A percentile compares a stretch with the other conserved stretches of the same genome.
Evolutionary conservation across 495 filamentous ascomycete genomes (phyloP).

Genomic region (Podospora tetraspora): DNA sequence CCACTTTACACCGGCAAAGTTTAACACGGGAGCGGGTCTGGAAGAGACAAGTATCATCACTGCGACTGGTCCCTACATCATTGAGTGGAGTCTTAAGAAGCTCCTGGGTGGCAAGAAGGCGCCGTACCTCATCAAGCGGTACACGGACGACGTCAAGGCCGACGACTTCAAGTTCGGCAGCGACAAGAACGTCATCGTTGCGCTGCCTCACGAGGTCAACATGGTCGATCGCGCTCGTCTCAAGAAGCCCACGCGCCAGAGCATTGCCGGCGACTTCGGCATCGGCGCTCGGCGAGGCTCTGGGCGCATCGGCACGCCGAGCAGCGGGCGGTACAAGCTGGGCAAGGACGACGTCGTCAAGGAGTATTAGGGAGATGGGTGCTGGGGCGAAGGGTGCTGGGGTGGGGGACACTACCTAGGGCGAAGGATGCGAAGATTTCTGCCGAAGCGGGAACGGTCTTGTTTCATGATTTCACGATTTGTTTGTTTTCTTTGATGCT

Average conservation of each 20-base stretch:
- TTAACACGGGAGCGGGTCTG: slow-evolving; percentile 81
- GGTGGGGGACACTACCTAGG: too few species aligned
- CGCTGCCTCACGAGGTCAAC: slow-evolving; percentile 93
- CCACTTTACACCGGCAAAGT: slow-evolving; percentile 83
- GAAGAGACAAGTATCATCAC: slow-evolving; percentile 90
- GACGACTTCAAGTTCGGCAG: slow-evolving; percentile 97
- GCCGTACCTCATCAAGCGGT: slow-evolving; percentile 93
- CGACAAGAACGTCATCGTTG: slow-evolving; percentile 97
- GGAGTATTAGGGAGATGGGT: slow-evolving; percentile 8
- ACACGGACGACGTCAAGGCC: slow-evolving; percentile 91
- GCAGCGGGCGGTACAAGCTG: slow-evolving; percentile 52
- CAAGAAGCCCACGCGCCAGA: slow-evolving; percentile 86
- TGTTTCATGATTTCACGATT: background rate
- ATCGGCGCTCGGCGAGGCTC: slow-evolving; percentile 44
- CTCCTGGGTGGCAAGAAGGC: slow-evolving; percentile 70
- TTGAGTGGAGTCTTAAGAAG: slow-evolving; percentile 94
- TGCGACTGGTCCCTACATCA: slow-evolving; percentile 93
- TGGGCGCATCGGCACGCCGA: slow-evolving; percentile 44
- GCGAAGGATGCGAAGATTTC: too few species aligned
- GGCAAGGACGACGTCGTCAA: slow-evolving; percentile 76
- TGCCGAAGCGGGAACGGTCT: background rate
- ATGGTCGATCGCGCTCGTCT: slow-evolving; percentile 85
- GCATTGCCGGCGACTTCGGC: slow-evolving; percentile 59
- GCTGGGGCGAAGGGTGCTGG: background rate
- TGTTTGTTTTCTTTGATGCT: background rate